phyloP scores from a whole-genome alignment of 2,329 filamentous ascomycete genomes.

The Colletotrichum orbiculare region DNA sequence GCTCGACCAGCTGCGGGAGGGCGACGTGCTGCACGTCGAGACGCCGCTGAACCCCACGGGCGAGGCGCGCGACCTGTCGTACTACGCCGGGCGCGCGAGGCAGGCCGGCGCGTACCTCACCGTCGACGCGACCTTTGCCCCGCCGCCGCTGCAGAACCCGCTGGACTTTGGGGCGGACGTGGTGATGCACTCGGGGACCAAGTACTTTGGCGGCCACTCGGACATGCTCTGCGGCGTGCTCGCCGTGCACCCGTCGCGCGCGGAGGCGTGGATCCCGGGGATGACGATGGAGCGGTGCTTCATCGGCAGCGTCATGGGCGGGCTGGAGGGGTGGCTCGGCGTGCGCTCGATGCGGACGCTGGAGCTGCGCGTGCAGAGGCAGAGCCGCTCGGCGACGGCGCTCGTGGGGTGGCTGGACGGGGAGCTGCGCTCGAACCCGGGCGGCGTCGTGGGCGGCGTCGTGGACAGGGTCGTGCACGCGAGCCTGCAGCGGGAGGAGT shows the following conservation, averaged over 20 bases:
- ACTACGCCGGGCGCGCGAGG: conserved; percentile 79
- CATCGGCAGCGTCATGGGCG: conserved; percentile 88
- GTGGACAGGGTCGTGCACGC: conserved; percentile 79
- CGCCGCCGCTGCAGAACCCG: conserved; percentile 88
- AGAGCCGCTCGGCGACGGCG: conserved; percentile 75
- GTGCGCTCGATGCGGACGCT: conserved; percentile 87
- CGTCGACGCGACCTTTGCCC: conserved; percentile 93
- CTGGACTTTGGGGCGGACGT: conserved; percentile 85
- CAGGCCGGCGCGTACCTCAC: conserved; percentile 78
- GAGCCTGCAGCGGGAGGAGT: conserved; percentile 78
- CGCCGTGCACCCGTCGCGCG: conserved; percentile 65
- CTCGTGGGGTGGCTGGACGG: conserved; percentile 79
- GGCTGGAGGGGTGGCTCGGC: conserved; percentile 91
- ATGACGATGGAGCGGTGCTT: conserved; percentile 78
- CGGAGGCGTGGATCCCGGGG: conserved; percentile 65
- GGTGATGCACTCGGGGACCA: conserved; percentile 93
- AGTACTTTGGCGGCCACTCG: conserved; percentile 95
- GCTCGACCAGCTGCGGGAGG: conserved; percentile 72
- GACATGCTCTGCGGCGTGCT: conserved; percentile 93
- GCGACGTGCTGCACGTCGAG: conserved; percentile 91
- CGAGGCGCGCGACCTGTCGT: conserved; percentile 77
- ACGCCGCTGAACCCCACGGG: conserved; percentile 94
- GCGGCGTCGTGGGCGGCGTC: conserved; percentile 59
- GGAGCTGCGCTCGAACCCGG: conserved; percentile 49
- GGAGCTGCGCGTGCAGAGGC: conserved; percentile 82